Base-by-base conservation (phyloP, 179 eudicot genomes). In the Beta lomatogona region DNA sequence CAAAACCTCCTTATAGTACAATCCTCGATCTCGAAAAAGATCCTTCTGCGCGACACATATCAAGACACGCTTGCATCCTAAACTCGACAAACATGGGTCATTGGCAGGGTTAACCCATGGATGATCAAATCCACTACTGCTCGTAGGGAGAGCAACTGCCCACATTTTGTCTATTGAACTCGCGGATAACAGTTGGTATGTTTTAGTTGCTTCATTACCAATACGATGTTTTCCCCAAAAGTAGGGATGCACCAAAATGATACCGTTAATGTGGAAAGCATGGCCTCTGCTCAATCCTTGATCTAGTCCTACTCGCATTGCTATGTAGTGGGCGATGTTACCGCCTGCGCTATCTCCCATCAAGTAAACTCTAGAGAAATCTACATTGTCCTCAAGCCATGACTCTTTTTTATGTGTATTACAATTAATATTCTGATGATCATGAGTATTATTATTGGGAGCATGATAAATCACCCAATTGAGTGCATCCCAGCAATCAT, bases 401-500 rank as follows among this genome's bases (percentile, higher is more conserved):
- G n/a, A n/a, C n/a, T n/a, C n/a, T n/a, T n/a, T n/a, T n/a, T n/a
- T n/a, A n/a, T n/a, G n/a, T n/a, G n/a, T n/a, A n/a, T n/a, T n/a
- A n/a, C n/a, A n/a, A n/a, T n/a, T n/a, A n/a, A n/a, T n/a, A n/a
- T n/a, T n/a, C n/a, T n/a, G n/a, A n/a, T n/a, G n/a, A n/a, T n/a
- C n/a, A n/a, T n/a, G n/a, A n/a, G n/a, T n/a, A n/a, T n/a, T n/a
- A n/a, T n/a, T n/a, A n/a, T n/a, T n/a, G n/a, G n/a, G n/a, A n/a
- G n/a, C n/a, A n/a, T n/a, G n/a, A n/a, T n/a, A 16, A 25, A 21
- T 0, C 3, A 73, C 55, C 82, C 82, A 80, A 19, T 6, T 53
- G 28, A 80, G 52, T 2, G 82, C 59, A 44, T 61, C 71, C 31
- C 75, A 18, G 6, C 77, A 75, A 41, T 80, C 82, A 5, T 80